Conservation (phyloP, 495 filamentous ascomycete species). For the Xylaria palmicola region DNA sequence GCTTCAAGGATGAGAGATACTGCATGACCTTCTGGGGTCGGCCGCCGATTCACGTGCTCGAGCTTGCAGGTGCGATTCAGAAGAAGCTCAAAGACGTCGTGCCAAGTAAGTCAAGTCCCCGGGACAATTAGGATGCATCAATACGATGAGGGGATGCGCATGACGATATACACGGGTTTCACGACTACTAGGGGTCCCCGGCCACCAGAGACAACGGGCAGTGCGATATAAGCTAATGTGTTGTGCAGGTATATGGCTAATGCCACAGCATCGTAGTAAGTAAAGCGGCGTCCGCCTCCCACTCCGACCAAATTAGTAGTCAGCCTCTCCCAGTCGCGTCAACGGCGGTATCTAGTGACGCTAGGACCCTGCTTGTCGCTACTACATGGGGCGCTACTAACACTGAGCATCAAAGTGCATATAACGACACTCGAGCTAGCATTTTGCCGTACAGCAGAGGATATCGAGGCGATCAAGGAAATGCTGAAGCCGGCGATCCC, state of each 20-base stretch:
- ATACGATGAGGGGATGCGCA: not conserved
- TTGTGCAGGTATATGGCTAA: slow-evolving; percentile 73
- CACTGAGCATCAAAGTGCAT: slow-evolving; percentile 55
- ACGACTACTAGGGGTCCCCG: not conserved
- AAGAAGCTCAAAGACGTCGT: slow-evolving; percentile 57
- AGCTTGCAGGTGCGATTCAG: slow-evolving; percentile 69
- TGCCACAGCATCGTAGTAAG: slow-evolving; percentile 59
- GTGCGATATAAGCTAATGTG: slow-evolving; percentile 8
- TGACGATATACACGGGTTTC: not conserved
- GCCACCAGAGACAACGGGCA: not conserved
- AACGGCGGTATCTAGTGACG: too few species aligned
- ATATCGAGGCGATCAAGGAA: slow-evolving; percentile 60
- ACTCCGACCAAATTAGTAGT: not conserved
- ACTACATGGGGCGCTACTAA: not conserved
- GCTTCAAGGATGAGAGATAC: slow-evolving; percentile 68
- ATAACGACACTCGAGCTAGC: slow-evolving; percentile 82
- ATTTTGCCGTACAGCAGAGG: slow-evolving; percentile 61
- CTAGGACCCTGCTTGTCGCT: too few species aligned
- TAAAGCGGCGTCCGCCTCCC: not conserved
- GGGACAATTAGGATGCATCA: not conserved
- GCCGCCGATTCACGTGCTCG: slow-evolving; percentile 66
- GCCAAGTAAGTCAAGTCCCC: slow-evolving; percentile 54
- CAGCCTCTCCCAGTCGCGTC: too few species aligned
- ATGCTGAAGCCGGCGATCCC: slow-evolving; percentile 47
- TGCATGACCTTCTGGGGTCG: slow-evolving; percentile 87